These are phyloP conservation scores for Wallacemonas sp. DNA, from an alignment of 208 protist genomes.

Conservation along the genomic window DNA sequence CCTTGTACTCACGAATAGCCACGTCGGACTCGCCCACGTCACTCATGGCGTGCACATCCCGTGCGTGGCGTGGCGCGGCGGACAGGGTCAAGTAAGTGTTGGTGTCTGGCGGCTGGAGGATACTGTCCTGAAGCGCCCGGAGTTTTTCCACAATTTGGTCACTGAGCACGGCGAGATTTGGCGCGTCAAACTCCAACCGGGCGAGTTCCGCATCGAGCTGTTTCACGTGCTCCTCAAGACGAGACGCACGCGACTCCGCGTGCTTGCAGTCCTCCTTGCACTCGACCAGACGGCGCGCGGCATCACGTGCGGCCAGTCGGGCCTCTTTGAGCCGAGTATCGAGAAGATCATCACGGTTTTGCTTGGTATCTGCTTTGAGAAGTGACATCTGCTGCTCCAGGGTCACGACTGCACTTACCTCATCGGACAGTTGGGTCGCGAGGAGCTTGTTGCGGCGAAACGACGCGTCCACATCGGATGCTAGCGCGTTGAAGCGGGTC, in stretches of 20 bases:
- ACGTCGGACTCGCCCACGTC: conserved; percentile 27
- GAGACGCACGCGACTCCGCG: conserved; percentile 49
- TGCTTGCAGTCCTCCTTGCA: conserved; percentile 60
- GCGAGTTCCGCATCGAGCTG: conserved; percentile 70
- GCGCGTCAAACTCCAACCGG: conserved; percentile 56
- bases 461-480: conserved; percentile 40
- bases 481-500: conserved; percentile 41
- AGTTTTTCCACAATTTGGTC: conserved; percentile 54
- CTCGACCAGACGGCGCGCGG: conserved; percentile 55
- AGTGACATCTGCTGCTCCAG: conserved; percentile 69
- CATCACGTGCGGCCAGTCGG: conserved; percentile 47
- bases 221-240: conserved; percentile 57
- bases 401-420: conserved; percentile 37
- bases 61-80: neutral
- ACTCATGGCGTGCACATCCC: too few relatives aligned
- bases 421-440: conserved; percentile 56
- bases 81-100: neutral
- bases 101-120: conserved; percentile 35
- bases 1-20: conserved; percentile 77
- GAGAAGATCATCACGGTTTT: conserved; percentile 40
- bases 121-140: conserved; percentile 69
- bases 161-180: conserved; percentile 37
- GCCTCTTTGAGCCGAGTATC: conserved; percentile 51
- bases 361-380: conserved; percentile 25
- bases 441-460: conserved; percentile 43